Base-by-base conservation (phyloP, 345 rosid genomes). In the Lepidium didymum region DNA sequence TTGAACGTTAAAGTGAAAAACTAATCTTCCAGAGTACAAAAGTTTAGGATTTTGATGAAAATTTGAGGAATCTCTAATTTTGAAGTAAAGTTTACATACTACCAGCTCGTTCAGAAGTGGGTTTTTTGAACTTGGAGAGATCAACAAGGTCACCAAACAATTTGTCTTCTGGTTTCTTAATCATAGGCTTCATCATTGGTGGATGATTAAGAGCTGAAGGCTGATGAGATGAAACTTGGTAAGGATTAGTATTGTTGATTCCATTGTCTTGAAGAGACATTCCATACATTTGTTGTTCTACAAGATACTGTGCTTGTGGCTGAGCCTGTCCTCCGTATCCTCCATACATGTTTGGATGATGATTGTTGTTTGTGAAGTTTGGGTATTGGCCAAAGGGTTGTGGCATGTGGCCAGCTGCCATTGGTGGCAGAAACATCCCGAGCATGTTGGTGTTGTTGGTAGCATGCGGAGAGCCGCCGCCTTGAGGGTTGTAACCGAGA, bases 81-180 rank as follows among this genome's bases (percentile, higher is more conserved):
- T 13, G 10, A 55, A 62, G 44, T 33, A 2, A 43, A 50, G 1
- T 66, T 87, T 87, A 90, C 94, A 85, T 82, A 83, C 96, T 86
- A 75, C 97, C 94, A 42, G 92, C 85, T 75, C 80, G 83, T 62
- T 80, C 83, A n/a, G 87, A 72, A 54, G 82, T 73, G 10, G 84
- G 57, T 2, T 87, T 72, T 78, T 95, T 95, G 72, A 86, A 64
- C 69, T 91, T 95, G 7, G 97, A 79, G 77, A 95, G 79, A 36
- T 91, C 96, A 54, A 95, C 96, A 44, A 95, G 96, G 74, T 95
- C 97, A 44, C 99, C 97, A 68, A 95, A 95, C 46, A 95, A 75
- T 87, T 83, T 91, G 72, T 95, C 86, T 69, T 86, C 89, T 7
- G 86, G 91, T 69, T 84, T 88, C 43, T 81, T 86, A 7, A 84